Percentiles rank a stretch among this genome's conserved stretches.
phyloP scores from a whole-genome alignment of 2,329 filamentous ascomycete genomes.

The Sporothrix curviconia region DNA sequence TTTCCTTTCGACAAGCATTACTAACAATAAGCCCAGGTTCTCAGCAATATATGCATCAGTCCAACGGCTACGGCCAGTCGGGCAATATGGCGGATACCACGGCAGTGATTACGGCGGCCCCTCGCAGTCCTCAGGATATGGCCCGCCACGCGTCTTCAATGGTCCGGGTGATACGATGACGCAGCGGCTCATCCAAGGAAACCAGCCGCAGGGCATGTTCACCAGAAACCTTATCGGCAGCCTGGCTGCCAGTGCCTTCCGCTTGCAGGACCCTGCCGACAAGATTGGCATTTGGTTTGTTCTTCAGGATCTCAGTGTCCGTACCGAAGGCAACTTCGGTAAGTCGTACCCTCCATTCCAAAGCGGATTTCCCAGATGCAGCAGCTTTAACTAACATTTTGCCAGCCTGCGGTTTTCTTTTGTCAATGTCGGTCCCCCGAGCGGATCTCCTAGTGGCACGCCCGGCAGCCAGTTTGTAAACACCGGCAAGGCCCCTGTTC shows the following conservation, averaged over 20 bases:
- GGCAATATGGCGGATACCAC: conserved; percentile 28
- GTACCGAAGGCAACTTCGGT: conserved; percentile 88
- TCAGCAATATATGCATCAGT: conserved; percentile 16
- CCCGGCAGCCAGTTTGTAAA: conserved; percentile 51
- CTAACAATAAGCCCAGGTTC: conserved; percentile 20
- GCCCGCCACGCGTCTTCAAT: conserved; percentile 25
- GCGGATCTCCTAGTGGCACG: conserved; percentile 29
- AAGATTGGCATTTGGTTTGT: conserved; percentile 95
- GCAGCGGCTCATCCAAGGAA: conserved; percentile 32
- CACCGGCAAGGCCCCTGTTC: conserved; percentile 68
- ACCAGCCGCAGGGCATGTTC: conserved; percentile 74
- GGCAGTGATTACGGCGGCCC: conserved; percentile 20
- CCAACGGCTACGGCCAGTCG: conserved; percentile 31
- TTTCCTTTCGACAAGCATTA: too few relatives aligned
- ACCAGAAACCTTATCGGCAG: conserved; percentile 93
- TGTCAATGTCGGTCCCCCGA: conserved; percentile 67
- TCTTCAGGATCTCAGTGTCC: conserved; percentile 86
- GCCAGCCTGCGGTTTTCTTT: conserved; percentile 63
- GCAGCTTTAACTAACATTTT: too few relatives aligned
- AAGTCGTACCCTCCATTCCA: conserved; percentile 26
- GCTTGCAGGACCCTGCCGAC: conserved; percentile 69
- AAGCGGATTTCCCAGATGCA: background rate
- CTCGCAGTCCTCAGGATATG: conserved; percentile 22
- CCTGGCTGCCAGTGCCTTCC: conserved; percentile 79
- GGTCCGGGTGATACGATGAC: conserved; percentile 29